Evolutionary conservation across 768 basidiomycete species (phyloP).

Genomic region (Podaxis sp.): DNA sequence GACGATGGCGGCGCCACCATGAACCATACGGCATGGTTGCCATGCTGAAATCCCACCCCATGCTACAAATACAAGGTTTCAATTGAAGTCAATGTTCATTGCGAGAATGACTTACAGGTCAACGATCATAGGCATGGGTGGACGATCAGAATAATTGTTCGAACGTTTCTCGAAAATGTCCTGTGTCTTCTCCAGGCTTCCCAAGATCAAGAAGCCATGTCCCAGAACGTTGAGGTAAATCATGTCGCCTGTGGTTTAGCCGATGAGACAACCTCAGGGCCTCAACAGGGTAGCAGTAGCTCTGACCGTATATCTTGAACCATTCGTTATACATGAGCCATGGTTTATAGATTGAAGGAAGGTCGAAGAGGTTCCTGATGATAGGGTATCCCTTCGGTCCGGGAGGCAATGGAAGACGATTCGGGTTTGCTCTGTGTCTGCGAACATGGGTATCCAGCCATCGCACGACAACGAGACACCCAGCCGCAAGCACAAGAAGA

Average conservation of each 20-base stretch:
- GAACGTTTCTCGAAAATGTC: slow-evolving; percentile 19
- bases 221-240: slow-evolving; percentile 17
- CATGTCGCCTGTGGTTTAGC: slow-evolving; percentile 13
- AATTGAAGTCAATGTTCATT: not conserved
- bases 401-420: slow-evolving; percentile 20
- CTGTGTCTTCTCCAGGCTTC: slow-evolving; percentile 3
- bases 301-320: slow-evolving; percentile 14
- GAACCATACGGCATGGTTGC: slow-evolving; percentile 25
- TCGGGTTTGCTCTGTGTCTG: not conserved
- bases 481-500: no score
- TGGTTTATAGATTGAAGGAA: slow-evolving; percentile 9
- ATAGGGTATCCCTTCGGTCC: slow-evolving; percentile 17
- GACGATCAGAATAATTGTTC: slow-evolving; percentile 22
- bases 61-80: not conserved
- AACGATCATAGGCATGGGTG: slow-evolving; percentile 21
- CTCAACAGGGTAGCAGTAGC: not conserved
- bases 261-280: not conserved
- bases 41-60: slow-evolving; percentile 18
- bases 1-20: slow-evolving; percentile 23
- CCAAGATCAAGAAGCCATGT: slow-evolving; percentile 15
- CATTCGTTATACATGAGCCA: slow-evolving; percentile 14
- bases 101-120: slow-evolving; percentile 22
- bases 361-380: not conserved
- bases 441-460: not conserved
- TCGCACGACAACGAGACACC: not conserved